A percentile compares a stretch with the other conserved stretches of the same genome.
These are phyloP conservation scores for Ogataea glucozyma DNA, from an alignment of 805 yeast species.

Conservation along the genomic window DNA sequence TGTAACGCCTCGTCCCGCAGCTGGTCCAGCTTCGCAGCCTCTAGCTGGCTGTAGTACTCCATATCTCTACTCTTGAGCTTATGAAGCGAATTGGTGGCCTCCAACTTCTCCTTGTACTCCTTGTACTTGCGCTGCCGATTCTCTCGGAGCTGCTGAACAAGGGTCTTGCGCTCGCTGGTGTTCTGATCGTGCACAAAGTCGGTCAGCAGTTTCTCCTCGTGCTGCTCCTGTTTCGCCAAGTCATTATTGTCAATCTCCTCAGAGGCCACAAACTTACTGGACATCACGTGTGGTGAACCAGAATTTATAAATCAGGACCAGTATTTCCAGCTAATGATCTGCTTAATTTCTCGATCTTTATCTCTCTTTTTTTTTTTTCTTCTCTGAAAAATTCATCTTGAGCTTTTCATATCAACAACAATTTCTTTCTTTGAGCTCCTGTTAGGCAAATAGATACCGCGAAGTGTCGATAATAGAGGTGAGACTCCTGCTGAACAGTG, in stretches of 20 bases:
- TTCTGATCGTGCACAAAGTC: constrained; percentile 25
- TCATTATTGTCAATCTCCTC: constrained; percentile 23
- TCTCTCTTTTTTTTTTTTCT: too few relatives aligned
- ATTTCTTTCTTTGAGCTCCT: too few relatives aligned
- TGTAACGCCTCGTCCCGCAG: constrained; percentile 12
- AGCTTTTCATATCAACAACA: too few relatives aligned
- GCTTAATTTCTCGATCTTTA: too few relatives aligned
- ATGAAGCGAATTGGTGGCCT: constrained; percentile 42
- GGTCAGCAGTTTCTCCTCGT: constrained; percentile 15
- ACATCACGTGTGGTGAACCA: too few relatives aligned
- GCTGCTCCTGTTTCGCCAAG: constrained; percentile 19
- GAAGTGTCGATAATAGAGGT: too few relatives aligned
- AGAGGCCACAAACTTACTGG: constrained; percentile 25
- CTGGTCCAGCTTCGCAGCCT: constrained; percentile 26
- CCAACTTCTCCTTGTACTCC: constrained; percentile 35
- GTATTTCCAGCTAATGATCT: too few relatives aligned
- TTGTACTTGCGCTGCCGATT: constrained; percentile 33
- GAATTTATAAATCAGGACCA: too few relatives aligned
- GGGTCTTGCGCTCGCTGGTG: constrained; percentile 38
- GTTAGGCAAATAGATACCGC: too few relatives aligned
- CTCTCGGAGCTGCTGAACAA: constrained; percentile 44
- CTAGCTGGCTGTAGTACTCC: constrained; percentile 35
- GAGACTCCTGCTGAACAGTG: too few relatives aligned
- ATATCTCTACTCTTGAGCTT: constrained; percentile 42
- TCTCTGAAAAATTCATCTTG: too few relatives aligned